Percentiles rank a stretch among this genome's conserved stretches.
Evolutionary conservation across 108 stramenopile species (phyloP).

Genomic region (Schizochytrium sp.): DNA sequence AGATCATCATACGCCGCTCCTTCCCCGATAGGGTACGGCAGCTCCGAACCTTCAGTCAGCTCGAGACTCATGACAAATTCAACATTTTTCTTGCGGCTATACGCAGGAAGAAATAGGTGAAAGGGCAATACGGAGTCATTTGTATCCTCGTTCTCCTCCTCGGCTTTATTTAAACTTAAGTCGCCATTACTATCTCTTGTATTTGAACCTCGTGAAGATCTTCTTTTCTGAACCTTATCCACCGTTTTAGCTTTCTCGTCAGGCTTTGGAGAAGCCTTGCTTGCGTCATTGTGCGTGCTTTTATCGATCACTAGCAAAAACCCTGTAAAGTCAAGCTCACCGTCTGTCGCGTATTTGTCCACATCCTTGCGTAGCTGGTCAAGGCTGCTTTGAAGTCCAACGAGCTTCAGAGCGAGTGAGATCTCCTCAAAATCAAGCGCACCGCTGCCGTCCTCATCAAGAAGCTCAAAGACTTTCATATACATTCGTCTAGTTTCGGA

Average conservation of each 20-base stretch:
- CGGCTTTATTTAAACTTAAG: background rate
- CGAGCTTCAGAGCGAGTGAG: background rate
- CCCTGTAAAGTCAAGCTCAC: conserved; percentile 22
- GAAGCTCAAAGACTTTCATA: conserved; percentile 6
- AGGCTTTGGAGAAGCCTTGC: background rate
- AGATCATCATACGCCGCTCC: too few species aligned
- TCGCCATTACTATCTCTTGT: background rate
- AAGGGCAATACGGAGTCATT: conserved; percentile 1
- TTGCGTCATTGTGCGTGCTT: background rate
- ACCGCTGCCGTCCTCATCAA: conserved; percentile 56
- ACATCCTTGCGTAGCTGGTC: background rate
- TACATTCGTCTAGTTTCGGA: background rate
- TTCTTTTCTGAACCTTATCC: background rate
- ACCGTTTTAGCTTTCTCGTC: background rate
- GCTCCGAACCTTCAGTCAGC: background rate
- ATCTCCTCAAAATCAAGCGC: conserved; percentile 58
- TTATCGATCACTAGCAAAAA: conserved; percentile 32
- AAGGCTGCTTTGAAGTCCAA: background rate
- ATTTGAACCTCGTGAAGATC: background rate
- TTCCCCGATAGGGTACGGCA: conserved; percentile 30
- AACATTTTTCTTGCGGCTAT: conserved; percentile 40
- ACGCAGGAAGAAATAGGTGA: conserved; percentile 35
- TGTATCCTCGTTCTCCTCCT: background rate
- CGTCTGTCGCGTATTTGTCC: background rate
- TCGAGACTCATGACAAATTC: conserved; percentile 40